Evolutionary conservation across 306 rosid species (phyloP), one percentile per base, ranked within the genome.

Genomic region (Quercus engelmannii): DNA sequence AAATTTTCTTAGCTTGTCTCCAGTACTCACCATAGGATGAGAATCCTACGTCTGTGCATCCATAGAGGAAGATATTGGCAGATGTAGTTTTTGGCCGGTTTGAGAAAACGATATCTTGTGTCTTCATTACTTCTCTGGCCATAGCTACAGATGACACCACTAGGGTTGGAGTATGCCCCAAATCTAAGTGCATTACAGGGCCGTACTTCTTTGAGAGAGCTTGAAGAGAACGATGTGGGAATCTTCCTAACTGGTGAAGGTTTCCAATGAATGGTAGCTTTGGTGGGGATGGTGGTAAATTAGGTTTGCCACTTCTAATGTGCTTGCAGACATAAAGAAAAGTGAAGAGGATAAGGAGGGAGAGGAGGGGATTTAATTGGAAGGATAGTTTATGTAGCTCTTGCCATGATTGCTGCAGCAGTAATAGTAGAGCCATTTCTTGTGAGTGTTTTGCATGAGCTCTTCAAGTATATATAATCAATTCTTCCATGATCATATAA

Each of bases 241-340:
- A 62, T 14, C 77, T 61, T 15, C 93, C 84, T 12, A 88, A 23
- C 23, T 82, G 87, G 55, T 90, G 87, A 8, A 84, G 86, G 70
- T 90, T 85, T 19, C 90, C 90, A 6, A 84, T 86, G 0, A 82
- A 11, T 0, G 89, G 88, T 3, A 88, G 75, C 30, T 71, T 78
- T n/a, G 88, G 82, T 18, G 89, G 92, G 3, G 85, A 89, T 5
- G 86, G 89, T 1, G 87, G 87, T 1, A 78, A 5, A 15, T 84
- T 82, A 2, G 17, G 1, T 38, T 67, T 74, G 35, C 14, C 54
- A 46, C 23, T 73, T 84, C 55, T 79, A 17, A 12, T 18, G 20
- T 19, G 46, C 11, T 67, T 63, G 12, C 46, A 15, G 12, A 69
- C 28, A 14, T 11, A 51, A 31, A 52, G 3, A 71, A 3, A 1